Evolutionary conservation across 2,329 filamentous ascomycete species (phyloP).

Genomic region (Xylaria arbuscula): DNA sequence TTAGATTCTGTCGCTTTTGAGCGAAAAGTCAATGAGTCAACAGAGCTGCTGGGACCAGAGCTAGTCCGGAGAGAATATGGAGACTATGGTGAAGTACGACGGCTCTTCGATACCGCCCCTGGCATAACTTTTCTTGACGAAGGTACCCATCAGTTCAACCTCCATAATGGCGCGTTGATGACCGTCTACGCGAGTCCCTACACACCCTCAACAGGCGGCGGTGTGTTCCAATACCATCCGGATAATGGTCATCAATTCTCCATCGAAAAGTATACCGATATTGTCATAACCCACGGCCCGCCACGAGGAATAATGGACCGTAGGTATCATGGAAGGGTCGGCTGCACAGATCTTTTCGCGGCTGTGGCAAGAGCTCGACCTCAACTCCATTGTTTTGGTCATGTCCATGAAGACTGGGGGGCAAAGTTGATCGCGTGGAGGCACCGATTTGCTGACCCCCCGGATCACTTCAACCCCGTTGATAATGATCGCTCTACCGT

Average conservation of each 20-base stretch:
- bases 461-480: conserved; percentile 57
- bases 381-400: conserved; percentile 66
- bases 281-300: conserved; percentile 66
- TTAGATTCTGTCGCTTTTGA: conserved; percentile 53
- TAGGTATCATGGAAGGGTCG: conserved; percentile 50
- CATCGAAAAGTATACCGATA: conserved; percentile 54
- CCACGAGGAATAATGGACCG: conserved; percentile 63
- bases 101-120: conserved; percentile 54
- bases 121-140: conserved; percentile 63
- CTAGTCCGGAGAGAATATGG: conserved; percentile 53
- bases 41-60: conserved; percentile 32
- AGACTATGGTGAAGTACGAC: conserved; percentile 51
- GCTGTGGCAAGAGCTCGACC: conserved; percentile 59
- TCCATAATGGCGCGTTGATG: conserved; percentile 60
- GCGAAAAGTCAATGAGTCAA: conserved; percentile 45
- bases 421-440: conserved; percentile 57
- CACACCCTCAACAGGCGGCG: conserved; percentile 54
- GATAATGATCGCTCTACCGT: conserved; percentile 55
- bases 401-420: conserved; percentile 71
- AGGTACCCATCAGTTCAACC: conserved; percentile 59
- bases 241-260: conserved; percentile 50
- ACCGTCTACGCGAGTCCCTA: conserved; percentile 65
- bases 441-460: conserved; percentile 56
- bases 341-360: conserved; percentile 58
- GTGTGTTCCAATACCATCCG: conserved; percentile 23